Percentiles rank a stretch among this genome's conserved stretches.
These are phyloP conservation scores for Pelomyxa schiedti DNA, from an alignment of 78 protist genomes.

Conservation along the genomic window DNA sequence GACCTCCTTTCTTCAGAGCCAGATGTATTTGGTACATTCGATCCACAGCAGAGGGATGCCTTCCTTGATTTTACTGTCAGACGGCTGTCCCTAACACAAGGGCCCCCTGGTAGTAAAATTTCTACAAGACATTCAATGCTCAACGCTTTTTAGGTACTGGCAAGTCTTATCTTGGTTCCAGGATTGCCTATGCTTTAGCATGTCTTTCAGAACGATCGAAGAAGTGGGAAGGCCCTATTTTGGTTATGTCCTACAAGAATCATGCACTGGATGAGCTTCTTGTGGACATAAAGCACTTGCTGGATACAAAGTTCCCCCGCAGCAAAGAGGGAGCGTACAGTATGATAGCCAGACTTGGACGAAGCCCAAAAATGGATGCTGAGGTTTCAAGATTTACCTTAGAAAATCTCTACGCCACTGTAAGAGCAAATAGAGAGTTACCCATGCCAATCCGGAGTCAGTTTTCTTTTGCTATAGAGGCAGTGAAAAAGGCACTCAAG, in stretches of 20 bases:
- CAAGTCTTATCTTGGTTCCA: background rate
- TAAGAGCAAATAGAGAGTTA: background rate
- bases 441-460: no score
- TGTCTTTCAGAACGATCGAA: no score
- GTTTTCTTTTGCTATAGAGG: no score
- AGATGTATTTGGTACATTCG: background rate
- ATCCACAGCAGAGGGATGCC: background rate
- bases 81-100: background rate
- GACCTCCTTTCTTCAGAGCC: background rate
- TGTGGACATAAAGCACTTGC: background rate
- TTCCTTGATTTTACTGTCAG: background rate
- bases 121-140: no score
- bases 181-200: background rate
- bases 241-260: slow-evolving; percentile 18
- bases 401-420: background rate
- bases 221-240: background rate
- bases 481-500: no score
- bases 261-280: slow-evolving; percentile 50
- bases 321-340: no score
- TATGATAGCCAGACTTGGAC: slow-evolving; percentile 16
- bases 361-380: slow-evolving; percentile 1
- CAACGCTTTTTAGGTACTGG: background rate
- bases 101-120: background rate
- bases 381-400: background rate
- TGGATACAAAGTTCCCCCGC: background rate